A percentile compares a stretch with the other conserved stretches of the same genome.
Conservation (phyloP, 805 yeast species). For the Yueomyces sinensis region DNA sequence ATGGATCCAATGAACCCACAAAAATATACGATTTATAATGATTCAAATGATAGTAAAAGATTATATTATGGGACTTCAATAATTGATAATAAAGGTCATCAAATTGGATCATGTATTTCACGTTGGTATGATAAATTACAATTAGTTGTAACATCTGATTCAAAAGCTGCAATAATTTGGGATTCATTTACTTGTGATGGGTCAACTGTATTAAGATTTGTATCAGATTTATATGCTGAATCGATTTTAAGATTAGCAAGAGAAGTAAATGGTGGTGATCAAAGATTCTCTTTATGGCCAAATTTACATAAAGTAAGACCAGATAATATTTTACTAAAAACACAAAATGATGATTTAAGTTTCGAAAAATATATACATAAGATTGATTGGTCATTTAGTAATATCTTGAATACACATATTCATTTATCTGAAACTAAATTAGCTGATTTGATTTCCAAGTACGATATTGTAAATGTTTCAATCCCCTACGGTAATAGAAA, state of each 20-base stretch:
- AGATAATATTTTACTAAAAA: background rate
- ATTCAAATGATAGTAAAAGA: slow-evolving; percentile 32
- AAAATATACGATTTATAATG: slow-evolving; percentile 1
- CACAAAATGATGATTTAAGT: slow-evolving; percentile 8
- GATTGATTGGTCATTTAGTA: slow-evolving; percentile 26
- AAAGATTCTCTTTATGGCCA: slow-evolving; percentile 27
- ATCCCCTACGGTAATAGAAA: slow-evolving; percentile 67
- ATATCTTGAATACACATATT: slow-evolving; percentile 30
- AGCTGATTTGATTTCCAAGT: slow-evolving; percentile 67
- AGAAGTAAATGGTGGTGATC: slow-evolving; percentile 49
- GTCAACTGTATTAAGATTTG: slow-evolving; percentile 77
- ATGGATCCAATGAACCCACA: background rate
- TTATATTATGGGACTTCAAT: slow-evolving; percentile 73
- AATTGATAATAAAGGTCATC: slow-evolving; percentile 62
- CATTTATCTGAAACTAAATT: slow-evolving; percentile 82
- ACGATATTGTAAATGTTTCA: slow-evolving; percentile 66
- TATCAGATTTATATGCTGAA: slow-evolving; percentile 82
- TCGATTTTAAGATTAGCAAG: slow-evolving; percentile 74
- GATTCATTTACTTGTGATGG: slow-evolving; percentile 91
- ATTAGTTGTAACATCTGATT: slow-evolving; percentile 68
- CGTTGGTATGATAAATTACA: slow-evolving; percentile 92
- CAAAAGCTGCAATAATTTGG: slow-evolving; percentile 83
- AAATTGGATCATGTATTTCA: slow-evolving; percentile 84
- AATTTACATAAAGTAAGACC: slow-evolving; percentile 5
- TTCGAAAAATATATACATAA: slow-evolving; percentile 11